Base-by-base conservation (phyloP, 2,329 filamentous ascomycete genomes). In the Pyricularia sp. region DNA sequence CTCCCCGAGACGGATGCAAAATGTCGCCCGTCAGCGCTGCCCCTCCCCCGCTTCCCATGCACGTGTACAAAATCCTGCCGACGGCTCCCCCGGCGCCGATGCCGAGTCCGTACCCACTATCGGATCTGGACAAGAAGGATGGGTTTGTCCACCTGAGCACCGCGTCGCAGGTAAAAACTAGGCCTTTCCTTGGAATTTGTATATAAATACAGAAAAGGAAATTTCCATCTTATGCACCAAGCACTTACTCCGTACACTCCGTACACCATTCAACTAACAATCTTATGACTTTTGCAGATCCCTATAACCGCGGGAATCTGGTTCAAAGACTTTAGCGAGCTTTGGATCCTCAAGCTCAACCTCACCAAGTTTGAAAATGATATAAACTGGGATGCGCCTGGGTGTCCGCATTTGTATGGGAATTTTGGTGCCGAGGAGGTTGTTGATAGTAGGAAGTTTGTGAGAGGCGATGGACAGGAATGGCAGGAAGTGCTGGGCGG, bases 91-190 rank as follows among this genome's bases (percentile, higher is more conserved):
- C 79, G 8, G 74, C 78, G 26, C 82, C 83, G 1, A 75, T 87
- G 44, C 84, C 84, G 3, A 71, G 75, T 1, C 74, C 77, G 66
- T 82, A 84, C 64, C 84, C 85, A 16, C 77, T 84, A 66, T 87
- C 84, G 13, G 80, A 82, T 40, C 80, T 87, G 60, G 85, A 88
- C 72, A 73, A 74, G 68, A 78, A 81, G 44, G 84, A 87, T 70
- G 84, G 84, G 62, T 88, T 85, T 73, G 76, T 88, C 35, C 85
- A 88, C 69, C 72, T 88, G 19, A 87, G 84, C 70, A 83, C 81
- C 0, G 77, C 80, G 1, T 73, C 74, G 49, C 85, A 87, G 76
- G 82, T 82, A 71, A 69, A 69, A 71, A 71, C 33, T 67, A 16
- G 16, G 22, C 28, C 30, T 0, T 24, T 22, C 40, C 40, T 49